phyloP scores from a whole-genome alignment of 2,329 filamentous ascomycete genomes.

The Hypoxylon sp. region DNA sequence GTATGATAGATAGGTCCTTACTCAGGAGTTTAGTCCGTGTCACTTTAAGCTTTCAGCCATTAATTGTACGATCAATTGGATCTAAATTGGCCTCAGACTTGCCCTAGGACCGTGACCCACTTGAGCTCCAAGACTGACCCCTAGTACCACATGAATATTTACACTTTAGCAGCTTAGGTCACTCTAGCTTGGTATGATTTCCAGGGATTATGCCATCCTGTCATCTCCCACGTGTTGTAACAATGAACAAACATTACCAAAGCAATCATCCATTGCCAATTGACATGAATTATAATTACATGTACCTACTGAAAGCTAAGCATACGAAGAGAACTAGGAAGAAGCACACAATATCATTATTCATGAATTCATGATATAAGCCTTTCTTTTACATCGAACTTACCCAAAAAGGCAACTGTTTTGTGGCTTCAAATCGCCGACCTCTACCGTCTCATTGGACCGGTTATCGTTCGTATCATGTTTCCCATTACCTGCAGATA shows the following conservation, averaged over 20 bases:
- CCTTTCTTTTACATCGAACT: constrained; percentile 12
- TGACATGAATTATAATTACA: constrained; percentile 11
- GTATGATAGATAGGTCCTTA: constrained; percentile 12
- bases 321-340: constrained; percentile 1
- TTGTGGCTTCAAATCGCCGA: constrained; percentile 15
- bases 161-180: no score
- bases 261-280: constrained; percentile 12
- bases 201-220: constrained; percentile 23
- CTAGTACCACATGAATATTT: constrained; percentile 5
- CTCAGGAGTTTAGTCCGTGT: constrained; percentile 17
- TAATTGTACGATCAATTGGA: neutral
- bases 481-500: constrained; percentile 30
- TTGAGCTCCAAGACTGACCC: constrained; percentile 31
- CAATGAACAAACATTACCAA: constrained; percentile 21
- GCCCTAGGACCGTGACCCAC: constrained; percentile 27
- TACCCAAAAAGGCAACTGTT: constrained; percentile 29
- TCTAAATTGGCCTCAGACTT: constrained; percentile 5
- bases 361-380: constrained; percentile 26
- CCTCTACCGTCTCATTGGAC: constrained; percentile 26
- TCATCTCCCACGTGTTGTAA: constrained; percentile 30
- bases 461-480: constrained; percentile 31
- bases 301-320: no score
- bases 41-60: constrained; percentile 6
- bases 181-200: neutral
- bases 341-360: neutral